These are phyloP conservation scores for Allantophomopsis lycopodina DNA, from an alignment of 2,329 filamentous ascomycete species.

Conservation along the genomic window DNA sequence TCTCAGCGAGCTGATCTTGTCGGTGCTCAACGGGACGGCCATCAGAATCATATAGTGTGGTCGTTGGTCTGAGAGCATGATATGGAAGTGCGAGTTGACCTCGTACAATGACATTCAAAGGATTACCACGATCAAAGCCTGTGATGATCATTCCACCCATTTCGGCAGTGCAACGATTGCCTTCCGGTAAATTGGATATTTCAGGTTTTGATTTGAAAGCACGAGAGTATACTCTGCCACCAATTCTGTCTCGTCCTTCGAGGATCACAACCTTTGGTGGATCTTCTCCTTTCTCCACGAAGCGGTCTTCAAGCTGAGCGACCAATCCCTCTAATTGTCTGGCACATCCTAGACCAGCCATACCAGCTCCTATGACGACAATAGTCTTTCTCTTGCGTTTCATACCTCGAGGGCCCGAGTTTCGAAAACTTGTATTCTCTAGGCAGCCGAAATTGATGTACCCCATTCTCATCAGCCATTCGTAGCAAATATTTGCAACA, in stretches of 20 bases:
- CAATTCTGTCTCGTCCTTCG: constrained; percentile 77
- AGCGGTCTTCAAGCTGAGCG: constrained; percentile 59
- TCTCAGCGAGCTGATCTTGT: constrained; percentile 74
- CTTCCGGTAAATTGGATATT: constrained; percentile 35
- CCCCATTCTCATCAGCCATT: constrained; percentile 82
- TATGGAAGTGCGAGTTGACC: constrained; percentile 82
- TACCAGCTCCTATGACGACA: constrained; percentile 82
- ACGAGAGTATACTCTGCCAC: constrained; percentile 85
- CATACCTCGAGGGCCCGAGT: constrained; percentile 22
- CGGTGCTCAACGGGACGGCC: constrained; percentile 64
- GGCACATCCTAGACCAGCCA: constrained; percentile 84
- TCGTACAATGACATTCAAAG: constrained; percentile 78
- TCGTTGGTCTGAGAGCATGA: constrained; percentile 64
- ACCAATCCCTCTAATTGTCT: constrained; percentile 83
- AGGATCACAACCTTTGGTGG: constrained; percentile 66
- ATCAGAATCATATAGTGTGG: constrained; percentile 79
- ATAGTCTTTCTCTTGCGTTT: constrained; percentile 54
- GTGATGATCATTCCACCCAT: constrained; percentile 98
- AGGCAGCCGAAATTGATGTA: constrained; percentile 97
- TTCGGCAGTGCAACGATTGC: constrained; percentile 66
- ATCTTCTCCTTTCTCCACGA: constrained; percentile 49
- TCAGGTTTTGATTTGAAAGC: constrained; percentile 45
- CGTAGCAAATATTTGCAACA: constrained; percentile 74
- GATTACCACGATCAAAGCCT: constrained; percentile 90
- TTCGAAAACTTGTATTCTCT: constrained; percentile 36